These are phyloP conservation scores for Chlamydomonas asymmetrica DNA, from an alignment of 139 green algal genomes.

Conservation along the genomic window DNA sequence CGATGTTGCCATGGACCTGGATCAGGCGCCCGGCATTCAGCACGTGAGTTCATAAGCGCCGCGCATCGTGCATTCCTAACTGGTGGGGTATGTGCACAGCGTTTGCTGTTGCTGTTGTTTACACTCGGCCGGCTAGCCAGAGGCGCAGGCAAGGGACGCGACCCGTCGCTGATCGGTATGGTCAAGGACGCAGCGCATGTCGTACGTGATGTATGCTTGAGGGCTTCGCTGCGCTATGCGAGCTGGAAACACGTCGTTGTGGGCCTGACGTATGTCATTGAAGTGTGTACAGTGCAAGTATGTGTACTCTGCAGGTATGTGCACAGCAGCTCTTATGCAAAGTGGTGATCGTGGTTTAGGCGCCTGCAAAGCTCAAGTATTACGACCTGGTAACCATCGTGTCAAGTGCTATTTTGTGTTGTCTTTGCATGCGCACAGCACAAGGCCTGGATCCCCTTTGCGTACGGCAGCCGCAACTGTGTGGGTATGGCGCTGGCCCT, in stretches of 20 bases:
- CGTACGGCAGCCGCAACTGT: constrained; percentile 41
- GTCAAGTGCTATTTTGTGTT: too few relatives aligned
- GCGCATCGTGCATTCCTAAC: background rate
- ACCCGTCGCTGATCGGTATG: background rate
- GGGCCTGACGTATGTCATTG: too few relatives aligned
- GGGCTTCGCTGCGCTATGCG: too few relatives aligned
- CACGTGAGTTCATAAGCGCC: background rate
- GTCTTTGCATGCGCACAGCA: too few relatives aligned
- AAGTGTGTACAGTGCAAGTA: background rate
- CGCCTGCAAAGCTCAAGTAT: too few relatives aligned
- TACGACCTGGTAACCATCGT: too few relatives aligned
- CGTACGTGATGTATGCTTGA: too few relatives aligned
- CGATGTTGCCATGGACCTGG: too few relatives aligned
- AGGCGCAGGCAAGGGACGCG: too few relatives aligned
- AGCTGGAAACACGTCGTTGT: background rate
- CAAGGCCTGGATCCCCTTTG: constrained; percentile 38
- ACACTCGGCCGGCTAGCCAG: too few relatives aligned
- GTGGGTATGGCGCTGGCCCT: constrained; percentile 39
- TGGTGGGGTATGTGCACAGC: background rate
- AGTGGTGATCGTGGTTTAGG: too few relatives aligned
- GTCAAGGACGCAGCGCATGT: too few relatives aligned
- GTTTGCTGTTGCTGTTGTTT: background rate
- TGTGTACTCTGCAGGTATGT: background rate
- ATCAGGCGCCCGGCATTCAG: background rate
- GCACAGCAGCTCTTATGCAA: background rate